These are phyloP conservation scores for Eleusine coracana DNA, from an alignment of 176 grass and related monocot species.

Conservation along the genomic window DNA sequence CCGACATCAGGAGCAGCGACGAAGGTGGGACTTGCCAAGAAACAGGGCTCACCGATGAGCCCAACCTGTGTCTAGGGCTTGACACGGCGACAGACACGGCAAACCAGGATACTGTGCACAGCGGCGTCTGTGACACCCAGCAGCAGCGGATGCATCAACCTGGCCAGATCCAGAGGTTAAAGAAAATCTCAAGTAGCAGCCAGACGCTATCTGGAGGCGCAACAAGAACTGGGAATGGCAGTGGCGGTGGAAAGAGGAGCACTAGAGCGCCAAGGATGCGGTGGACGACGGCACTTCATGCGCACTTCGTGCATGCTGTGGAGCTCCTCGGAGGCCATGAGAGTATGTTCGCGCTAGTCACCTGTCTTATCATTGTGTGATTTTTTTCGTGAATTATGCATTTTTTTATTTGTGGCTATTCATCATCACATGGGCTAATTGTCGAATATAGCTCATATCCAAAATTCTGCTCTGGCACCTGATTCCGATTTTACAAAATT, in stretches of 20 bases:
- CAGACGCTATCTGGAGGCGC: neutral
- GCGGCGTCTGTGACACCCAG: slow-evolving; percentile 17
- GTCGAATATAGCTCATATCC: neutral
- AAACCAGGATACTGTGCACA: neutral
- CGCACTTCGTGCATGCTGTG: slow-evolving; percentile 91
- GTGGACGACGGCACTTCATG: slow-evolving; percentile 94
- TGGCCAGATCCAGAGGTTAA: slow-evolving; percentile 73
- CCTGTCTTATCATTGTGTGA: neutral
- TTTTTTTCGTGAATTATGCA: neutral
- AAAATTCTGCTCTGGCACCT: neutral
- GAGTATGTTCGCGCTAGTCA: slow-evolving; percentile 54
- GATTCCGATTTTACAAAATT: neutral
- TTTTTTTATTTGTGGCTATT: neutral
- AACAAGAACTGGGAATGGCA: slow-evolving; percentile 36
- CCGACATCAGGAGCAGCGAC: slow-evolving; percentile 6
- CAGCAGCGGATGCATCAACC: slow-evolving; percentile 48
- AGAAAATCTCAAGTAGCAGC: slow-evolving; percentile 51
- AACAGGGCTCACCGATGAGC: slow-evolving; percentile 44
- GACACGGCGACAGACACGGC: neutral
- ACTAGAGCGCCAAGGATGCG: slow-evolving; percentile 90
- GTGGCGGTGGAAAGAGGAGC: slow-evolving; percentile 61
- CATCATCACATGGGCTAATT: neutral
- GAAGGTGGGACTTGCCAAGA: slow-evolving; percentile 43
- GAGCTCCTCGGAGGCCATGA: slow-evolving; percentile 96
- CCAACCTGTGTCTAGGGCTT: slow-evolving; percentile 63